phyloP scores from a whole-genome alignment of 257 asterid species.

The Solanum chaucha region DNA sequence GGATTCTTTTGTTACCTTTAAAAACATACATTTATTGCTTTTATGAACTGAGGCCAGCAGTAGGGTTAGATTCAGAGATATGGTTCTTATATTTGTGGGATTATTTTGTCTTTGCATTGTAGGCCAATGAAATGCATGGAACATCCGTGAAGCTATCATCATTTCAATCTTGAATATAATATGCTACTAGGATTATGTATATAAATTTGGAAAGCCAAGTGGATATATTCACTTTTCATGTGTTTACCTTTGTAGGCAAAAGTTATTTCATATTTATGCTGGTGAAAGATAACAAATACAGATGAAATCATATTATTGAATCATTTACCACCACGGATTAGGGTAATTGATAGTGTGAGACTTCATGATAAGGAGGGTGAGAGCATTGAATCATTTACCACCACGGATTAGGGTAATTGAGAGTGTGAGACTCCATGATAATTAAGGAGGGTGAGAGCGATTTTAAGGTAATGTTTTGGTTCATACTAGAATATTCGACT shows the following conservation, averaged over 20 bases:
- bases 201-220: neutral
- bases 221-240: neutral
- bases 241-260: neutral
- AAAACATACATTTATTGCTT: constrained; percentile 1
- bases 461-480: neutral
- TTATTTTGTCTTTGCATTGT: constrained; percentile 31
- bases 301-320: neutral
- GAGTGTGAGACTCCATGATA: no score
- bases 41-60: constrained; percentile 19
- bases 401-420: neutral
- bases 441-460: no score
- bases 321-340: neutral
- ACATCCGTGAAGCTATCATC: constrained; percentile 6
- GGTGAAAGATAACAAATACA: neutral
- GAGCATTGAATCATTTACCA: neutral
- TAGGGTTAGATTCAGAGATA: constrained; percentile 31
- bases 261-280: neutral
- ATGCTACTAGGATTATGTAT: neutral
- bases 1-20: constrained; percentile 3
- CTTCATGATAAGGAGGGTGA: no score
- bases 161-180: constrained; percentile 13
- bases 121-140: constrained; percentile 1
- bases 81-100: constrained; percentile 23
- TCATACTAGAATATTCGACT: neutral
- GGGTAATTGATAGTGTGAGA: neutral